A percentile compares a stretch with the other conserved stretches of the same genome.
These are phyloP conservation scores for Poteriospumella lacustris DNA, from an alignment of 108 stramenopile genomes.

Conservation along the genomic window DNA sequence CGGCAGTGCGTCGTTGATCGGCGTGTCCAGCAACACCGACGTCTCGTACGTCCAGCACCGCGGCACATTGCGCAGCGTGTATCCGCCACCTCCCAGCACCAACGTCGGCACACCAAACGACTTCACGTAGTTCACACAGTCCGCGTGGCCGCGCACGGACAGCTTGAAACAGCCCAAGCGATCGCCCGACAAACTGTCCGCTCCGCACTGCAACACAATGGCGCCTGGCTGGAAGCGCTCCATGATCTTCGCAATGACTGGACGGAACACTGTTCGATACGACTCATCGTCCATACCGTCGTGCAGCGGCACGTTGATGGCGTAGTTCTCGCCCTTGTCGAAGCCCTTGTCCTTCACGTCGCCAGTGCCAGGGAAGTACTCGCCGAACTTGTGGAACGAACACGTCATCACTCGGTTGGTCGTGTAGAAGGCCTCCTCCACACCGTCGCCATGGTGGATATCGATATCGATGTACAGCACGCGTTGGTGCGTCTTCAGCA, in stretches of 20 bases:
- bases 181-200: constrained; percentile 27
- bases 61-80: constrained; percentile 96
- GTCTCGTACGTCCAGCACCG: constrained; percentile 99
- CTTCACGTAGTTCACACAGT: constrained; percentile 57
- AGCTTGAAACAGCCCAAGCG: constrained; percentile 27
- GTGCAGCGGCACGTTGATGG: constrained; percentile 87
- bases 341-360: constrained; percentile 59
- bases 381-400: constrained; percentile 97
- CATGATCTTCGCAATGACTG: constrained; percentile 38
- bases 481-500: constrained; percentile 94
- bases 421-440: constrained; percentile 92
- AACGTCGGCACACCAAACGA: constrained; percentile 86
- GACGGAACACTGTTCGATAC: constrained; percentile 22
- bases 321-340: constrained; percentile 85
- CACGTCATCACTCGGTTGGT: constrained; percentile 98
- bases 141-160: constrained; percentile 45
- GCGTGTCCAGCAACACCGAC: constrained; percentile 70
- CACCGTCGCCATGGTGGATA: constrained; percentile 98
- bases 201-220: constrained; percentile 23
- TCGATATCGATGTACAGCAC: constrained; percentile 99
- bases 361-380: constrained; percentile 75
- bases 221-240: constrained; percentile 39
- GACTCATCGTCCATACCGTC: constrained; percentile 58
- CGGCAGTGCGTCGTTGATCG: constrained; percentile 79
- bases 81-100: constrained; percentile 95